phyloP scores from a whole-genome alignment of 441 rosid species.

The Isatis lusitanica region DNA sequence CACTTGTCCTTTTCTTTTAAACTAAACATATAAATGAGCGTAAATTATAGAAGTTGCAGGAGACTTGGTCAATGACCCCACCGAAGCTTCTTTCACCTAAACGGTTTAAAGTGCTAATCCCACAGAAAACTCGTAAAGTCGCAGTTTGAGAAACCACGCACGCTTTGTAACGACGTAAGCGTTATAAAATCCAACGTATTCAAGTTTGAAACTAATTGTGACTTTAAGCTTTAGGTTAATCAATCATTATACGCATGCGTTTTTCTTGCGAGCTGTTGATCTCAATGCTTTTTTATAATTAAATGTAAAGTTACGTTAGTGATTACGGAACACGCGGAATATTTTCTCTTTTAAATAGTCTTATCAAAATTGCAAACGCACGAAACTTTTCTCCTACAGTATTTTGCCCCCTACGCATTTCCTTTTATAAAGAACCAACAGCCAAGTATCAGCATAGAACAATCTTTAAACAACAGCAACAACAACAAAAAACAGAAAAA shows the following conservation, averaged over 20 bases:
- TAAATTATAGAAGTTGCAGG: background rate
- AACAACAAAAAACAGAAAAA: background rate
- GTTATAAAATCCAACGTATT: no score
- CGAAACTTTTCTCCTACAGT: background rate
- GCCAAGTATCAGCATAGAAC: background rate
- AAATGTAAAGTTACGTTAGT: slow-evolving; percentile 2
- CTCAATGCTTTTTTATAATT: background rate
- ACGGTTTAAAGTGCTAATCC: background rate
- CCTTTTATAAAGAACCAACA: slow-evolving; percentile 2
- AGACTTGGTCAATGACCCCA: slow-evolving; percentile 8
- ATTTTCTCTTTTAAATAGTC: background rate
- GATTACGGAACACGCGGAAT: background rate
- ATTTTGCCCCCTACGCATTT: slow-evolving; percentile 5
- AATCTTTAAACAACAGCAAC: background rate
- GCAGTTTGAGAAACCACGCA: background rate
- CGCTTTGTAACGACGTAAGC: background rate
- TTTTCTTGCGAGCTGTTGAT: background rate
- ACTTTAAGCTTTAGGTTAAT: slow-evolving; percentile 6
- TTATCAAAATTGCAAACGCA: background rate
- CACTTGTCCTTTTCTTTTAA: background rate
- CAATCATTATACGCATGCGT: slow-evolving; percentile 12
- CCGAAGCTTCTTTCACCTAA: background rate
- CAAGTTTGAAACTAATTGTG: background rate
- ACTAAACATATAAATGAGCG: background rate
- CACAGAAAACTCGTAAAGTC: slow-evolving; percentile 2